A percentile compares a stretch with the other conserved stretches of the same genome.
phyloP scores from a whole-genome alignment of 768 basidiomycete species.

The Obba rivulosa region DNA sequence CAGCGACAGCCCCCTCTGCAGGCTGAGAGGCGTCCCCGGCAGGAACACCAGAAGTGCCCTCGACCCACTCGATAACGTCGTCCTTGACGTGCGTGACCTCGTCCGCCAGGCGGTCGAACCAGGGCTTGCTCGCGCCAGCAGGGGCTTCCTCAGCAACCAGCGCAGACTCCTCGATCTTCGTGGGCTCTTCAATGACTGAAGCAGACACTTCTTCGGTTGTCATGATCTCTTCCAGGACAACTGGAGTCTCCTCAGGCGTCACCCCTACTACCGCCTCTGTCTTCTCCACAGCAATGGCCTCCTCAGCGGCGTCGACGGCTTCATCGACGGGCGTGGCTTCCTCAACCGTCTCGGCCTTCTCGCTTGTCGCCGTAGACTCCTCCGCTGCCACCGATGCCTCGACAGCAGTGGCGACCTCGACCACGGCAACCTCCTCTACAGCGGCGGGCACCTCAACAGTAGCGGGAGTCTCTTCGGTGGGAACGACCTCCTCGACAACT shows the following conservation, averaged over 20 bases:
- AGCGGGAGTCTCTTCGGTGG: not conserved
- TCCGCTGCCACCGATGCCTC: not conserved
- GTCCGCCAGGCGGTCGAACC: no score
- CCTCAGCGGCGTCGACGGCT: not conserved
- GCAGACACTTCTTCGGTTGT: no score
- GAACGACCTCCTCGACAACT: not conserved
- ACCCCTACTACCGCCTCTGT: not conserved
- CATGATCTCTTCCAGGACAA: not conserved
- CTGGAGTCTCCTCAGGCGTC: not conserved
- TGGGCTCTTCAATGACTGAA: not conserved
- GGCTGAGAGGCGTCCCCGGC: no score
- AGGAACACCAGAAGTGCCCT: no score
- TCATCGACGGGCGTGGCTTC: not conserved
- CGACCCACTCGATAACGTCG: no score
- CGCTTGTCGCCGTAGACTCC: not conserved
- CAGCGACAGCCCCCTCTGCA: not conserved
- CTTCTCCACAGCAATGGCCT: no score
- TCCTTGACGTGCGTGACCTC: no score
- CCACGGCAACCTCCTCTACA: not conserved
- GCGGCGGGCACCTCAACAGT: not conserved
- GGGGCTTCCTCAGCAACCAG: conserved; percentile 1
- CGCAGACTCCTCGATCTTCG: not conserved
- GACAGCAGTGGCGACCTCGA: not conserved
- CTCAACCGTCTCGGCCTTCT: not conserved
- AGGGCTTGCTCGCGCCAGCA: no score